Evolutionary conservation across 495 filamentous ascomycete genomes (phyloP).

Genomic region (Penicillium psychrofluorescens): DNA sequence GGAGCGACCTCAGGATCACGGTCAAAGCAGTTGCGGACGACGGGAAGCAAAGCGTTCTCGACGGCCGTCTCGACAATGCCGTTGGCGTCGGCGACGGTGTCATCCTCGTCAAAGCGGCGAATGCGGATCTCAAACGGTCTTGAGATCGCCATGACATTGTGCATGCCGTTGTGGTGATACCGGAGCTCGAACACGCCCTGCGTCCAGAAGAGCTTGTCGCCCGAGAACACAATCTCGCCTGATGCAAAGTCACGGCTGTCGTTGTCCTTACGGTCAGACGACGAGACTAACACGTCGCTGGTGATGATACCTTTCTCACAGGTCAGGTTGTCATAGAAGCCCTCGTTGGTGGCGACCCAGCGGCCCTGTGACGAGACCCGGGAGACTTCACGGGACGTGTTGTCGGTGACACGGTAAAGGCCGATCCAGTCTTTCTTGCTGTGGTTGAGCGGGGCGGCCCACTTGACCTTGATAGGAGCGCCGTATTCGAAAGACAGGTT

Average conservation of each 20-base stretch:
- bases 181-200: conserved; percentile 93
- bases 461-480: conserved; percentile 80
- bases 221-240: conserved; percentile 82
- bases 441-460: conserved; percentile 88
- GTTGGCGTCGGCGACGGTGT: conserved; percentile 44
- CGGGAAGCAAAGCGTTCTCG: conserved; percentile 68
- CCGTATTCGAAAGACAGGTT: conserved; percentile 83
- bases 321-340: conserved; percentile 67
- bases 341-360: conserved; percentile 76
- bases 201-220: conserved; percentile 96
- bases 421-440: conserved; percentile 94
- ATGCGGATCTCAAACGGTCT: conserved; percentile 88
- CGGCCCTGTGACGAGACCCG: conserved; percentile 79
- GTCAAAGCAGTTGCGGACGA: conserved; percentile 88
- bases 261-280: conserved; percentile 37
- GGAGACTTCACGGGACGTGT: conserved; percentile 74
- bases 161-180: conserved; percentile 90
- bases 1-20: conserved; percentile 88
- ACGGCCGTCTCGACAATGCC: conserved; percentile 50
- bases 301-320: conserved; percentile 74
- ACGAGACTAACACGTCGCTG: conserved; percentile 49
- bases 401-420: conserved; percentile 90
- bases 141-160: conserved; percentile 95
- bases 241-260: conserved; percentile 29
- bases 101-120: conserved; percentile 62